Conservation (phyloP, 306 rosid species). For the Quercus robur region DNA sequence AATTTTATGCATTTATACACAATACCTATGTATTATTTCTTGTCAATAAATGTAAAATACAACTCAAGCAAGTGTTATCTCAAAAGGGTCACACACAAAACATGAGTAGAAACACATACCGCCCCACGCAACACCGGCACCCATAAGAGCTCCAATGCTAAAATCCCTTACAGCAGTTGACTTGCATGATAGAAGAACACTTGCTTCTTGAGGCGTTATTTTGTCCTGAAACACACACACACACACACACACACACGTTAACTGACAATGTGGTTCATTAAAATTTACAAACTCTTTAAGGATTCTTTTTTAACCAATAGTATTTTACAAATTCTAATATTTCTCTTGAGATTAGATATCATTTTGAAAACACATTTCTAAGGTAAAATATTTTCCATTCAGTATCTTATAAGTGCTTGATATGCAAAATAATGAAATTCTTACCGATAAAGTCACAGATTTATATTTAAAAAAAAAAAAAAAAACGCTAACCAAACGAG, state of each 20-base stretch:
- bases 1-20: background rate
- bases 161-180: slow-evolving; percentile 28
- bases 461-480: too few species aligned
- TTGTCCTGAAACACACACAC: slow-evolving; percentile 22
- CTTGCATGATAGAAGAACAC: slow-evolving; percentile 35
- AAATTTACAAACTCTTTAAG: background rate
- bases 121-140: slow-evolving; percentile 36
- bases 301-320: background rate
- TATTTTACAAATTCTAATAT: background rate
- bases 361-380: background rate
- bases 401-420: too few species aligned
- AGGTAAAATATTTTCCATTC: too few species aligned
- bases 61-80: background rate
- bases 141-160: slow-evolving; percentile 30
- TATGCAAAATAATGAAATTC: too few species aligned
- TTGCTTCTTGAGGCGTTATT: slow-evolving; percentile 45
- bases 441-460: too few species aligned
- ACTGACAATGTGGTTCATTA: background rate
- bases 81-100: background rate
- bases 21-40: background rate
- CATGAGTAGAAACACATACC: slow-evolving; percentile 35
- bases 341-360: background rate
- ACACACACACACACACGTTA: background rate
- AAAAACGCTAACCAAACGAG: too few species aligned
- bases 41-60: background rate